phyloP scores from a whole-genome alignment of 495 filamentous ascomycete genomes.

The Hypoxylon cercidicola region DNA sequence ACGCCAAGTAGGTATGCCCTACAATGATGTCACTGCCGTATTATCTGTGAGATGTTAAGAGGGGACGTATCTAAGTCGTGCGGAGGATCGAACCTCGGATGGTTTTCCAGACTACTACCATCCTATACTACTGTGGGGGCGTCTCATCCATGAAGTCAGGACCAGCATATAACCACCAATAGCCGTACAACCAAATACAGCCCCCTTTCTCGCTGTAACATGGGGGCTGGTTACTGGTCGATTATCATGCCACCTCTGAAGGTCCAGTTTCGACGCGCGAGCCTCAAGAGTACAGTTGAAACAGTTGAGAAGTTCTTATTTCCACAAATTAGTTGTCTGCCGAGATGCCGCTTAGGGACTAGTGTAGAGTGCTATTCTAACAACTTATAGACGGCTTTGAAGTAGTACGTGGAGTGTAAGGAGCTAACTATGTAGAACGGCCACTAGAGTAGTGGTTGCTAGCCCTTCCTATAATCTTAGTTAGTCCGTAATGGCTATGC shows the following conservation, averaged over 20 bases:
- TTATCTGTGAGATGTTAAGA: not conserved
- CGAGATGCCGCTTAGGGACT: slow-evolving; percentile 5
- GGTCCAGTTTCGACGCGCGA: not conserved
- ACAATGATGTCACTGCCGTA: slow-evolving; percentile 22
- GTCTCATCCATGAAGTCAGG: too few species aligned
- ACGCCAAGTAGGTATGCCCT: not conserved
- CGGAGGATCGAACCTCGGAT: not conserved
- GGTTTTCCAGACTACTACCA: not conserved
- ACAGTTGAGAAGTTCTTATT: too few species aligned
- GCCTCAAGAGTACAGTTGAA: not conserved
- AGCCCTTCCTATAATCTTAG: too few species aligned
- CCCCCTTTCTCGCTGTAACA: too few species aligned
- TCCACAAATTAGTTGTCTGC: slow-evolving; percentile 1
- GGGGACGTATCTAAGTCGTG: not conserved
- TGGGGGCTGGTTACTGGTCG: not conserved
- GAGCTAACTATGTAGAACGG: too few species aligned
- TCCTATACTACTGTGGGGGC: slow-evolving; percentile 10
- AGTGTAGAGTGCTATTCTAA: not conserved
- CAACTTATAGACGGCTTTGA: not conserved
- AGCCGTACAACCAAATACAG: too few species aligned
- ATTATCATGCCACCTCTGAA: slow-evolving; percentile 5
- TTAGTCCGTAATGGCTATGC: too few species aligned
- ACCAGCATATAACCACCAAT: too few species aligned
- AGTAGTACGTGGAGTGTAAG: too few species aligned
- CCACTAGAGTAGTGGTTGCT: too few species aligned